Conservation (phyloP, 306 rosid species). For the Pyrus pyrifolia region DNA sequence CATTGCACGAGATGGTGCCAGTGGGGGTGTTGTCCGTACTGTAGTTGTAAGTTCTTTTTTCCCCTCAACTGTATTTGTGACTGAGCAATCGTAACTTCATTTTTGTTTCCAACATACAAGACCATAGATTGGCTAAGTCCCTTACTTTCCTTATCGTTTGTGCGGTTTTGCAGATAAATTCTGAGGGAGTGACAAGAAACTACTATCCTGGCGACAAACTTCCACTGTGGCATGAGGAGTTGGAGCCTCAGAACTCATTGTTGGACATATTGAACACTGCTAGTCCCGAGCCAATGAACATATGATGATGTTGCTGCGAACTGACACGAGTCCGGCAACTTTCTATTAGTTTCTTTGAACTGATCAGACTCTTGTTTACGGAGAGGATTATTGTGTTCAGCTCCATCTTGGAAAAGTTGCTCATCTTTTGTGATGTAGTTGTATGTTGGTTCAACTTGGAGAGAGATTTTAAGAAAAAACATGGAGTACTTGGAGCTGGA, state of each 20-base stretch:
- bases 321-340: constrained; percentile 11
- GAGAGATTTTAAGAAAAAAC: no score
- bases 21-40: constrained; percentile 98
- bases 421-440: not conserved
- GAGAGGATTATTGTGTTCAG: not conserved
- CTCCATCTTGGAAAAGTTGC: not conserved
- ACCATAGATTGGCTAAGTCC: not conserved
- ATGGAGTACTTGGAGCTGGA: not conserved
- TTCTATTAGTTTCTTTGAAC: not conserved
- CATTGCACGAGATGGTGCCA: constrained; percentile 96
- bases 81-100: not conserved
- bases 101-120: not conserved
- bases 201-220: constrained; percentile 74
- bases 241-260: constrained; percentile 68
- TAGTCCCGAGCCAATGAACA: constrained; percentile 77
- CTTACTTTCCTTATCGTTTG: not conserved
- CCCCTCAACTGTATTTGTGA: no score
- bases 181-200: constrained; percentile 89
- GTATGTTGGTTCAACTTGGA: constrained; percentile 2
- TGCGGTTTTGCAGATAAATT: constrained; percentile 50
- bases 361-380: not conserved
- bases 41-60: constrained; percentile 53
- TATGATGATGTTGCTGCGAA: constrained; percentile 21
- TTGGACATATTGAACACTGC: constrained; percentile 59
- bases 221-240: constrained; percentile 88